phyloP scores from a whole-genome alignment of 2,329 filamentous ascomycete genomes.

The Cladosporium sphaerospermum region DNA sequence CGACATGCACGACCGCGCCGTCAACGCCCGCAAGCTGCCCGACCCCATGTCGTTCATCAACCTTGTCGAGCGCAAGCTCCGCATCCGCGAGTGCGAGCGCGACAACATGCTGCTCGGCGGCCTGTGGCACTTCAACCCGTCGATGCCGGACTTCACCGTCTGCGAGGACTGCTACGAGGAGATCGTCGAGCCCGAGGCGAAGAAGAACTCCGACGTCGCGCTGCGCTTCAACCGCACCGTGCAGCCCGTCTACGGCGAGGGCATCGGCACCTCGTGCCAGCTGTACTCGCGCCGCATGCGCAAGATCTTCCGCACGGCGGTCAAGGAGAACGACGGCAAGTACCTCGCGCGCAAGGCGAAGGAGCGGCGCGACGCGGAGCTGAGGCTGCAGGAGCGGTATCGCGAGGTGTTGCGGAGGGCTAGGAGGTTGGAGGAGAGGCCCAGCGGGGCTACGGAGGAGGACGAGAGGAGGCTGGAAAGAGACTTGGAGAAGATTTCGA shows the following conservation, averaged over 20 bases:
- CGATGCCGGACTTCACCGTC: conserved; percentile 64
- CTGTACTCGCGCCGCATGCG: conserved; percentile 78
- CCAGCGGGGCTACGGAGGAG: conserved; percentile 43
- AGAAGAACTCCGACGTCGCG: conserved; percentile 51
- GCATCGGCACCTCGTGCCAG: conserved; percentile 56
- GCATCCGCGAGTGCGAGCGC: conserved; percentile 57
- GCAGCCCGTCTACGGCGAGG: conserved; percentile 49
- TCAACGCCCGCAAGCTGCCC: conserved; percentile 33
- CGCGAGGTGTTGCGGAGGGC: conserved; percentile 25
- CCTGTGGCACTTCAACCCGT: conserved; percentile 71
- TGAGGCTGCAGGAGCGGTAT: conserved; percentile 52
- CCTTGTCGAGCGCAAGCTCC: conserved; percentile 54
- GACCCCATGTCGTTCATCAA: conserved; percentile 59
- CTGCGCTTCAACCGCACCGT: conserved; percentile 59
- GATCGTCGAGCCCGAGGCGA: conserved; percentile 63
- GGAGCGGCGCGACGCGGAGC: conserved; percentile 51
- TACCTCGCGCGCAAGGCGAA: conserved; percentile 59
- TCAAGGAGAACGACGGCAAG: conserved; percentile 59
- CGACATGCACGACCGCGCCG: conserved; percentile 43
- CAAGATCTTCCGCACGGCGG: conserved; percentile 61
- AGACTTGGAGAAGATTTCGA: conserved; percentile 44
- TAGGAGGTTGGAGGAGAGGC: conserved; percentile 34
- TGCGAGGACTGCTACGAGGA: conserved; percentile 84
- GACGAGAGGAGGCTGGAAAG: conserved; percentile 54
- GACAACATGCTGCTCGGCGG: conserved; percentile 57